Percentiles rank a stretch among this genome's conserved stretches.
These are phyloP conservation scores for Entoloma clypeatum DNA, from an alignment of 1,284 basidiomycete species.

Conservation along the genomic window DNA sequence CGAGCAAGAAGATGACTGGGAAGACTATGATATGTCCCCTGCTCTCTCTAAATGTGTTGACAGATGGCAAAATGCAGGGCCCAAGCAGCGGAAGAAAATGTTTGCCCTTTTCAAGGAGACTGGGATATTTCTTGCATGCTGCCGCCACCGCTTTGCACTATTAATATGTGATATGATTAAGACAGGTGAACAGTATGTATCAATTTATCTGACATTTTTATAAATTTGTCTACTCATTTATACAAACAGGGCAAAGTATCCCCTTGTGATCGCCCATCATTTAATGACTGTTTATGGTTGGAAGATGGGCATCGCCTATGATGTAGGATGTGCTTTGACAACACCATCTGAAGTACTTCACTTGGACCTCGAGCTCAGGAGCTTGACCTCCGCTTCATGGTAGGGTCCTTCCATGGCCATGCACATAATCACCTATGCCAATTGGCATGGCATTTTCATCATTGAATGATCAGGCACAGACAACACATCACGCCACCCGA, in stretches of 20 bases:
- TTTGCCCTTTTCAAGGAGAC: not conserved
- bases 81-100: conserved; percentile 1
- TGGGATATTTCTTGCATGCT: conserved; percentile 6
- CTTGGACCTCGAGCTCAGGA: conserved; percentile 8
- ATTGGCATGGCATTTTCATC: conserved; percentile 28
- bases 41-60: too few relatives aligned
- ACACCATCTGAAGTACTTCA: conserved; percentile 15
- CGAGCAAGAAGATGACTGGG: too few relatives aligned
- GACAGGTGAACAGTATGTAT: conserved; percentile 25
- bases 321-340: conserved; percentile 24
- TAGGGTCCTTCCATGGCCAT: conserved; percentile 33
- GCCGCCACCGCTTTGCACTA: conserved; percentile 17
- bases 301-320: conserved; percentile 24
- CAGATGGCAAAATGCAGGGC: conserved; percentile 1
- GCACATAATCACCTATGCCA: conserved; percentile 33
- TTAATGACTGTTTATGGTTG: conserved; percentile 25
- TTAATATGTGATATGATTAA: conserved; percentile 21
- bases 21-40: too few relatives aligned
- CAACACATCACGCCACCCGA: conserved; percentile 13
- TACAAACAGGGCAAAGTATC: conserved; percentile 31
- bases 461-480: conserved; percentile 25
- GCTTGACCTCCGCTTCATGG: conserved; percentile 15
- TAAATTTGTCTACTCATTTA: not conserved
- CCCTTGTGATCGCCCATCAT: conserved; percentile 23
- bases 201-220: conserved; percentile 1